Conservation (phyloP, 2,329 filamentous ascomycete genomes). For the Talaromyces sp. region DNA sequence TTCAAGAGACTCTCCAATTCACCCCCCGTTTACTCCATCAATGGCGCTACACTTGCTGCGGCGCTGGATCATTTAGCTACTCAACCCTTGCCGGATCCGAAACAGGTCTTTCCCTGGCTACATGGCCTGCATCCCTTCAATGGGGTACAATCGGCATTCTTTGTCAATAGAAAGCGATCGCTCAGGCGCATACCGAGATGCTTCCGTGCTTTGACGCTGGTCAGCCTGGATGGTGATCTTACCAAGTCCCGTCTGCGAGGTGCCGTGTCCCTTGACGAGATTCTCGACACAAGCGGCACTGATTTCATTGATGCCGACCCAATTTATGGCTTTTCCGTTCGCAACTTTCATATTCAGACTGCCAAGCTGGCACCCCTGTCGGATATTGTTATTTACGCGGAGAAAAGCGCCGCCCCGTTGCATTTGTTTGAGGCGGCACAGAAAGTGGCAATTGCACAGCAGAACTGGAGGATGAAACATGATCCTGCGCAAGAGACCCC, state of each 20-base stretch:
- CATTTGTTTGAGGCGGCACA: conserved; percentile 63
- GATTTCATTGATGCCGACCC: conserved; percentile 83
- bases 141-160: conserved; percentile 83
- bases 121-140: conserved; percentile 90
- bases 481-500: conserved; percentile 55
- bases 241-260: conserved; percentile 74
- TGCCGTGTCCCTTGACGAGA: conserved; percentile 75
- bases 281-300: conserved; percentile 57
- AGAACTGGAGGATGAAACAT: conserved; percentile 66
- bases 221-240: conserved; percentile 84
- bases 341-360: conserved; percentile 95
- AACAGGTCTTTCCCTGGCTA: conserved; percentile 91
- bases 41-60: conserved; percentile 62
- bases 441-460: conserved; percentile 70
- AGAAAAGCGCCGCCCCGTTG: conserved; percentile 57
- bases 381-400: conserved; percentile 89
- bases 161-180: conserved; percentile 70
- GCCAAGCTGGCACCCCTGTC: conserved; percentile 83
- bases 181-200: conserved; percentile 69
- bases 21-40: conserved; percentile 68
- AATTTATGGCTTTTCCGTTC: conserved; percentile 83
- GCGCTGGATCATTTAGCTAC: conserved; percentile 72
- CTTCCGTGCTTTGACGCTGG: conserved; percentile 74
- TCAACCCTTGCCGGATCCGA: conserved; percentile 77
- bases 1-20: conserved; percentile 55